Base-by-base conservation (phyloP, 257 asterid species). In the Solanum sejunctum region DNA sequence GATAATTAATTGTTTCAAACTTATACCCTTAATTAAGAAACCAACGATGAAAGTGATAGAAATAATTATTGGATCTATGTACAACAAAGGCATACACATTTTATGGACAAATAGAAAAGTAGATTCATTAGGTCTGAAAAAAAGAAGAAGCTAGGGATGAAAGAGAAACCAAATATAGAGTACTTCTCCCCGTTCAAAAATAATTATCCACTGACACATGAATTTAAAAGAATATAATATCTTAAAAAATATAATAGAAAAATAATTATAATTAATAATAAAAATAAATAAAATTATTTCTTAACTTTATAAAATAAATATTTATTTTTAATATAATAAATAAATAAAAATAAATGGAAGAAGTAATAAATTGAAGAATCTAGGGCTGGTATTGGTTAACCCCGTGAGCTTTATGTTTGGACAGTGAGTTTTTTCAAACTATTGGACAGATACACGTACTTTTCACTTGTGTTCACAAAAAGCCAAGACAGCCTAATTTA, bases 381-480 rank as follows among this genome's bases (percentile, higher is more conserved):
- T 43, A 71, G 56, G 56, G 56, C 56, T 71, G 80, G 56, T 18
- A 26, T 64, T 64, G 56, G 26, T 43, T 72, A 54, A 84, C 88
- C 89, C 93, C 91, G 91, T 67, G 90, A 88, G 92, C 12, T 88
- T 86, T 86, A 86, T 87, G 84, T 8, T 54, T 36, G 21, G 52
- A 86, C 77, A 69, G 85, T 80, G 39, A 11, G 49, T 7, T 6
- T 28, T 43, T 36, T 3, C 17, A 64, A 5, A 49, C 12, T 43
- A 56, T 15, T 52, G 10, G 80, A 60, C 36, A 57, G 79, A 56
- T 79, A 84, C 54, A 58, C 87, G 92, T 73, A 89, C 90, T 86
- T 83, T 88, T 90, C 89, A 84, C 89, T 58, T 85, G 85, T 83
- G 17, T 78, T 61, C 66, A 89, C 88, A 87, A 89, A 86, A 81